Percentiles rank a stretch among this genome's conserved stretches.
These are phyloP conservation scores for Ceratobasidium sp. DNA, from an alignment of 1,284 basidiomycete species.

Conservation along the genomic window DNA sequence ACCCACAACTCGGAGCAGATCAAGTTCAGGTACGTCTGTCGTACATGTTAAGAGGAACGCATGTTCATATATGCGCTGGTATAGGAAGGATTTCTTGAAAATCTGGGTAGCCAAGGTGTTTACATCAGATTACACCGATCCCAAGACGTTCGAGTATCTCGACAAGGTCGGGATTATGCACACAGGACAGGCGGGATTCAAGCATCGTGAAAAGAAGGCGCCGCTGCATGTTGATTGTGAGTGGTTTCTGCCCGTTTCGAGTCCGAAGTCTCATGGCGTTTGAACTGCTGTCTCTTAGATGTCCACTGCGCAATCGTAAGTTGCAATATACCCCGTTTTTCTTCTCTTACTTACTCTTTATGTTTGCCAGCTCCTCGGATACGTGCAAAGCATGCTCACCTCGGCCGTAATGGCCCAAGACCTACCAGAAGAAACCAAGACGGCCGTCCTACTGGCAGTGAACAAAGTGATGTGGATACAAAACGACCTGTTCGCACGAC, in stretches of 20 bases:
- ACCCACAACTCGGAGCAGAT: conserved; percentile 47
- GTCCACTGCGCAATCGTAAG: conserved; percentile 45
- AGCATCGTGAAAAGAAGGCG: conserved; percentile 48
- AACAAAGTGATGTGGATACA: conserved; percentile 48
- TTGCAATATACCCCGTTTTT: neutral
- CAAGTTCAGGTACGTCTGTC: conserved; percentile 40
- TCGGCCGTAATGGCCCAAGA: conserved; percentile 35
- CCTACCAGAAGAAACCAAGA: conserved; percentile 43
- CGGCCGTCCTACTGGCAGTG: conserved; percentile 27
- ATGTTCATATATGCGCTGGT: neutral
- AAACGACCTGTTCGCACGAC: conserved; percentile 47
- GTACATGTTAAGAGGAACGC: neutral
- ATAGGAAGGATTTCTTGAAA: neutral
- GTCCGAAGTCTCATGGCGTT: neutral
- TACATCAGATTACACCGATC: conserved; percentile 46
- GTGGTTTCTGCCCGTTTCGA: neutral
- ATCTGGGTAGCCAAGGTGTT: conserved; percentile 48
- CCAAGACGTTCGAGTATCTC: conserved; percentile 44
- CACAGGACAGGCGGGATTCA: conserved; percentile 47
- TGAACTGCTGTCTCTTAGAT: conserved; percentile 26
- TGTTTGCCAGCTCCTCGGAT: conserved; percentile 33
- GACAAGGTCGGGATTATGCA: conserved; percentile 47
- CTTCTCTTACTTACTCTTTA: neutral
- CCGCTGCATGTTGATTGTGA: conserved; percentile 48
- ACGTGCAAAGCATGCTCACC: conserved; percentile 38